Evolutionary conservation across 768 basidiomycete genomes (phyloP), one percentile per base, ranked within the genome.

Genomic region (Sporobolomyces phaffii): DNA sequence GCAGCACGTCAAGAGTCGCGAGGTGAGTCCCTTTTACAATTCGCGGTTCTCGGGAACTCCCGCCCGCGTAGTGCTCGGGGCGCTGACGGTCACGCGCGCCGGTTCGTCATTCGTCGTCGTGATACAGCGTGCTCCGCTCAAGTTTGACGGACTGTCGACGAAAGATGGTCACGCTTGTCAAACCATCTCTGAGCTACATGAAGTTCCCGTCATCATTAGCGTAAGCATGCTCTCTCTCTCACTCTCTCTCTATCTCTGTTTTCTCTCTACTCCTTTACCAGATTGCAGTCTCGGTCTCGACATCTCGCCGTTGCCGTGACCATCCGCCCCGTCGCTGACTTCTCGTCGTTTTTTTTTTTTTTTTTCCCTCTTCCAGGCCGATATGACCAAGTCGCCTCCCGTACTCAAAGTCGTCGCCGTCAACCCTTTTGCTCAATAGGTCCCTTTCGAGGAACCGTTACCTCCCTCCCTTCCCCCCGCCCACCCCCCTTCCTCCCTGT

Each of bases 321-420:
- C n/a, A n/a, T n/a, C n/a, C n/a, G n/a, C n/a, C n/a, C n/a, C n/a
- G n/a, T n/a, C n/a, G n/a, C n/a, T n/a, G n/a, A 47, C 8, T 5
- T 17, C 43, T 38, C 24, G 17, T 34, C 3, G 45, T 9, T 9
- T 48, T 31, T 26, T 4, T 31, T n/a, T 33, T 14, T 14, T 33
- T 18, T 28, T 36, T 17, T 38, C 38, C 38, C 38, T 17, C 38
- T 38, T 17, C 17, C 48, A 67, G 65, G 67, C 62, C 50, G 67
- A 68, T 51, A 33, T 59, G 49, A 52, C 24, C 24, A 52, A 51
- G 34, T 53, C 47, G 10, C 62, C 62, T 40, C 60, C 61, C 24
- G 90, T 97, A 75, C 88, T 98, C 82, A 93, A 96, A 79, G 91
- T 98, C 63, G 92, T 92, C 82, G 91, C 90, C 74, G 89, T 91